Evolutionary conservation across 2,329 filamentous ascomycete species (phyloP).

Genomic region (Aaosphaeria pasadenensis): DNA sequence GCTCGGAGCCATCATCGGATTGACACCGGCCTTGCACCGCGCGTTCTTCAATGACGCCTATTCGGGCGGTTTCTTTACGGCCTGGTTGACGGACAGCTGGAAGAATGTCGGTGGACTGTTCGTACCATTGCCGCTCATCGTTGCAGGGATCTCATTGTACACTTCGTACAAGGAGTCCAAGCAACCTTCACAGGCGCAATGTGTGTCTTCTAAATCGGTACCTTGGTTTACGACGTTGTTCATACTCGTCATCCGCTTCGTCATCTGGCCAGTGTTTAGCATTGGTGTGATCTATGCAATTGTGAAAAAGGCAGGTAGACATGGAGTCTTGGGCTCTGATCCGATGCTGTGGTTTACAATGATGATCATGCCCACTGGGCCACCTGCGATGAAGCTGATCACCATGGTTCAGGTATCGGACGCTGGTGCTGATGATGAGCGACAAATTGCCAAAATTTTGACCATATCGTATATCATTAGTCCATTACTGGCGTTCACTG

Average conservation of each 20-base stretch:
- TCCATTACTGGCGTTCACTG: constrained; percentile 27
- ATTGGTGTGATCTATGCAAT: constrained; percentile 55
- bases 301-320: constrained; percentile 48
- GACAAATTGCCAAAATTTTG: constrained; percentile 51
- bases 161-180: constrained; percentile 12
- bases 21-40: constrained; percentile 19
- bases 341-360: constrained; percentile 64
- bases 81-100: constrained; percentile 28
- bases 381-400: constrained; percentile 52
- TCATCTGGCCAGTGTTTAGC: constrained; percentile 22
- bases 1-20: constrained; percentile 22
- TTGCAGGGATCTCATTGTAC: constrained; percentile 27
- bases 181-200: not conserved
- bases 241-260: constrained; percentile 23
- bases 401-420: constrained; percentile 51
- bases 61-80: constrained; percentile 25
- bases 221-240: constrained; percentile 20
- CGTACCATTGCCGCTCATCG: constrained; percentile 25
- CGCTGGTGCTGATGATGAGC: constrained; percentile 43
- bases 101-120: constrained; percentile 24
- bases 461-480: constrained; percentile 33
- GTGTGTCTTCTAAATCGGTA: not conserved
- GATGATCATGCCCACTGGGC: constrained; percentile 58
- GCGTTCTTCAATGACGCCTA: constrained; percentile 24
- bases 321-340: constrained; percentile 49